A percentile compares a stretch with the other conserved stretches of the same genome.
These are phyloP conservation scores for Spencermartinsiella europaea DNA, from an alignment of 805 yeast species.

Conservation along the genomic window DNA sequence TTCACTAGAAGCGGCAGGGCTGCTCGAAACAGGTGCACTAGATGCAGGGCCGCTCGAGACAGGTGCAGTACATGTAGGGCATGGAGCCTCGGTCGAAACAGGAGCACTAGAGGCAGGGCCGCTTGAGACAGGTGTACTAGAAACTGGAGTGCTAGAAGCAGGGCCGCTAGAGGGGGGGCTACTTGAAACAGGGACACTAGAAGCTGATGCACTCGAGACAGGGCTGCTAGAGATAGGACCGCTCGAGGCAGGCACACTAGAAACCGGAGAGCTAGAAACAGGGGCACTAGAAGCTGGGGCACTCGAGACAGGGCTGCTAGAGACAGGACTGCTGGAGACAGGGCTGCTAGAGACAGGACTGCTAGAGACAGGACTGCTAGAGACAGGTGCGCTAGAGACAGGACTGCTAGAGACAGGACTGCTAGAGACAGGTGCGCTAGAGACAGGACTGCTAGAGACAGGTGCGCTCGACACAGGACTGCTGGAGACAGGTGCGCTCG, in stretches of 20 bases:
- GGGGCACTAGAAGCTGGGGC: neutral
- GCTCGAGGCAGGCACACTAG: too few species aligned
- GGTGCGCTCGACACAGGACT: slow-evolving; percentile 3
- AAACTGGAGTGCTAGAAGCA: neutral
- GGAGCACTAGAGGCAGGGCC: slow-evolving; percentile 5
- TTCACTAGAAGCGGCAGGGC: neutral
- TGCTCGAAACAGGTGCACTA: slow-evolving; percentile 2
- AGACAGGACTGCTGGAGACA: neutral
- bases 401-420: neutral
- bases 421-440: neutral
- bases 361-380: neutral
- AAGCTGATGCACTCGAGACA: neutral
- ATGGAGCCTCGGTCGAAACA: slow-evolving; percentile 2
- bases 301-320: neutral
- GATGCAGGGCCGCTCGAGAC: slow-evolving; percentile 7
- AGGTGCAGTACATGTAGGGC: slow-evolving; percentile 5
- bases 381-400: neutral
- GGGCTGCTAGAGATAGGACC: neutral
- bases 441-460: neutral
- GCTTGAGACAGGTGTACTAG: neutral
- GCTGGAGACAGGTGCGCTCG: slow-evolving; percentile 1
- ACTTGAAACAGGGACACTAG: neutral
- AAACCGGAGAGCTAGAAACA: too few species aligned
- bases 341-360: neutral
- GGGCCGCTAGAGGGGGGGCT: neutral